These are phyloP conservation scores for Myriosclerotinia duriaeana DNA, from an alignment of 2,329 filamentous ascomycete genomes.

Conservation along the genomic window DNA sequence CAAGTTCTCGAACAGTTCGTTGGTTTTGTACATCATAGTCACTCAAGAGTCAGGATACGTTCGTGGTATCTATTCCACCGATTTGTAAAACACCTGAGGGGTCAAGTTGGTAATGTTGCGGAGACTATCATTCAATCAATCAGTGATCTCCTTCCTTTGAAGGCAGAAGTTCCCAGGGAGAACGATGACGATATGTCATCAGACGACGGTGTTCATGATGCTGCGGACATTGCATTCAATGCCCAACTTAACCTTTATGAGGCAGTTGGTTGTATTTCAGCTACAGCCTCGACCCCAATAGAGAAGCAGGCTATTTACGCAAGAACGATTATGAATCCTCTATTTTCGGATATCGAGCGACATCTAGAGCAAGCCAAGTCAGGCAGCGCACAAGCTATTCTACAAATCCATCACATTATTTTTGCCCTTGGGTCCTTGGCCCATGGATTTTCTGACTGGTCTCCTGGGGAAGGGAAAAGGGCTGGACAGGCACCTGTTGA, in stretches of 20 bases:
- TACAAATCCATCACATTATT: conserved; percentile 95
- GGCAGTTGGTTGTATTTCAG: conserved; percentile 89
- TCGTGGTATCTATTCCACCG: conserved; percentile 98
- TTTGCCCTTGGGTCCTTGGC: conserved; percentile 93
- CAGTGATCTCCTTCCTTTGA: conserved; percentile 82
- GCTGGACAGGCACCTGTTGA: conserved; percentile 50
- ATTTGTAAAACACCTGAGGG: conserved; percentile 82
- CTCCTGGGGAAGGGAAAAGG: conserved; percentile 56
- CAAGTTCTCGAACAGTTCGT: conserved; percentile 91
- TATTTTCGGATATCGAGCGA: conserved; percentile 85
- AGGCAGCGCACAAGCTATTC: conserved; percentile 75
- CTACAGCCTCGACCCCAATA: conserved; percentile 70
- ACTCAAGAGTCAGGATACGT: conserved; percentile 81
- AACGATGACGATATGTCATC: conserved; percentile 89
- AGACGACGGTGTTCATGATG: conserved; percentile 86
- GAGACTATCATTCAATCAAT: conserved; percentile 91
- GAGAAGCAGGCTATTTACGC: conserved; percentile 88
- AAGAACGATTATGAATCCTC: conserved; percentile 81
- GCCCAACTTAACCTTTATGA: conserved; percentile 94
- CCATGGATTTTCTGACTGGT: conserved; percentile 89
- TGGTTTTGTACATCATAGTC: conserved; percentile 80
- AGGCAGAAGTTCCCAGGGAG: conserved; percentile 79
- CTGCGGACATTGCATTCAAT: conserved; percentile 85
- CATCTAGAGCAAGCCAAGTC: conserved; percentile 74
- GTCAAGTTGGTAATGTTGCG: conserved; percentile 82